These are phyloP conservation scores for Drechslerella coelobrocha DNA, from an alignment of 2,329 filamentous ascomycete species.

Conservation along the genomic window DNA sequence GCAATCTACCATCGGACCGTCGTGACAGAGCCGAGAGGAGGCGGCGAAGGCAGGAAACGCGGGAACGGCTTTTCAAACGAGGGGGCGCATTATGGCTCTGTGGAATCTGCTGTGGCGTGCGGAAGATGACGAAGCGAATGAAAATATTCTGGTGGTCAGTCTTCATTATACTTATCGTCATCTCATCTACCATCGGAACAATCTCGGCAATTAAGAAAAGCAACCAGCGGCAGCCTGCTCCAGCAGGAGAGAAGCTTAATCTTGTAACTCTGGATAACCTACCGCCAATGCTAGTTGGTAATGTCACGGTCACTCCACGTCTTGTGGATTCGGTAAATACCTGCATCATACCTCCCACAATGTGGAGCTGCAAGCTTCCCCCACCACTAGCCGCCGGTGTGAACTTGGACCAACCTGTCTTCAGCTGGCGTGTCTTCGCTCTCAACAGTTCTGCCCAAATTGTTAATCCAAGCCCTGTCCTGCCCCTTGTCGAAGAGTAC, in stretches of 20 bases:
- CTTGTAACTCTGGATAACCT: slow-evolving; percentile 22
- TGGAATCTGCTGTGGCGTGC: slow-evolving; percentile 38
- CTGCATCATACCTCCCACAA: slow-evolving; percentile 35
- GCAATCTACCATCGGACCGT: slow-evolving; percentile 20
- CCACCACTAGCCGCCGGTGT: slow-evolving; percentile 27
- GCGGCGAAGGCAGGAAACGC: slow-evolving; percentile 41
- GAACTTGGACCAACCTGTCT: slow-evolving; percentile 19
- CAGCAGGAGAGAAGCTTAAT: slow-evolving; percentile 13
- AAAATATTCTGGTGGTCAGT: slow-evolving; percentile 45
- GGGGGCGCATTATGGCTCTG: slow-evolving; percentile 37
- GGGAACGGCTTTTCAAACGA: slow-evolving; percentile 29
- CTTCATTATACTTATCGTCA: slow-evolving; percentile 33
- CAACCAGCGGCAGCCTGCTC: slow-evolving; percentile 22
- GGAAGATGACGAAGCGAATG: slow-evolving; percentile 36
- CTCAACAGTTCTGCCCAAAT: slow-evolving; percentile 28
- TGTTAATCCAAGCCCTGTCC: slow-evolving; percentile 22
- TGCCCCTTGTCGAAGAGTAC: slow-evolving; percentile 25
- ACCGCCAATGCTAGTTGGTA: slow-evolving; percentile 34
- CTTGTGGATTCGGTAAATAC: slow-evolving; percentile 36
- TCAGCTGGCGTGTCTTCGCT: slow-evolving; percentile 34
- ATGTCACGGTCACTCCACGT: slow-evolving; percentile 38
- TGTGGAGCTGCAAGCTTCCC: slow-evolving; percentile 48
- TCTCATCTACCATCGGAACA: slow-evolving; percentile 11
- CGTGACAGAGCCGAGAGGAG: slow-evolving; percentile 38
- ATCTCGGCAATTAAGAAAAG: slow-evolving; percentile 33